Evolutionary conservation across 176 grass and related monocot genomes (phyloP), one percentile per base, ranked within the genome.

Genomic region (Rhynchospora pubera): DNA sequence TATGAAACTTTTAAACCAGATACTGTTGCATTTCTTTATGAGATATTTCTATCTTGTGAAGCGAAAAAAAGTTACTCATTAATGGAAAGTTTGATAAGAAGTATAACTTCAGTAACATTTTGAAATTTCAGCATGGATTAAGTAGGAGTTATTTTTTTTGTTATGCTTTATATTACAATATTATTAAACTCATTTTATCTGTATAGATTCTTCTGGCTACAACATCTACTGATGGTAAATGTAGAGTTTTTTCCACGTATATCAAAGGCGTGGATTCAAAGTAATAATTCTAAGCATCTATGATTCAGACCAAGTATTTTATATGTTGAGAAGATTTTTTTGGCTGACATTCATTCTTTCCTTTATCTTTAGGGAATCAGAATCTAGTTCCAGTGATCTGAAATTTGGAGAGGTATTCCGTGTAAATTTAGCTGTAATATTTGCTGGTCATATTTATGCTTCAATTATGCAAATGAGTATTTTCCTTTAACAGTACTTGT

Each of bases 171-270:
- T 71, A 21, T 21, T 16, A 71, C 43, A 5, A 70, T 21, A 32
- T 71, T 69, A 5, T 78, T 83, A 77, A 80, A 16, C 57, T 89
- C 84, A 34, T 64, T 89, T 55, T 70, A 18, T 60, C 76, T 84
- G 80, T 93, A 76, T 83, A 99, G 96, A 91, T 99, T 85, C 66
- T 91, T 91, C 92, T 99, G 67, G 96, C 96, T 88, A 99, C 96
- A 87, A 89, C 96, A 72, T 95, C 96, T 65, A 91, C 92, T 62
- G 96, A 99, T 88, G 92, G 96, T 82, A 99, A 95, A 91, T 99
- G 96, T 84, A 89, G 89, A 87, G 91, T 99, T 16, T 99, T 99
- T 82, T 95, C 89, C 65, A 99, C 96, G 71, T 86, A 91, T 74
- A 99, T 99, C 79, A 99, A 93, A 87, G 96, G 96, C 47, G 90